Conservation (phyloP, 345 rosid genomes). For the Bruguiera gymnorhiza region DNA sequence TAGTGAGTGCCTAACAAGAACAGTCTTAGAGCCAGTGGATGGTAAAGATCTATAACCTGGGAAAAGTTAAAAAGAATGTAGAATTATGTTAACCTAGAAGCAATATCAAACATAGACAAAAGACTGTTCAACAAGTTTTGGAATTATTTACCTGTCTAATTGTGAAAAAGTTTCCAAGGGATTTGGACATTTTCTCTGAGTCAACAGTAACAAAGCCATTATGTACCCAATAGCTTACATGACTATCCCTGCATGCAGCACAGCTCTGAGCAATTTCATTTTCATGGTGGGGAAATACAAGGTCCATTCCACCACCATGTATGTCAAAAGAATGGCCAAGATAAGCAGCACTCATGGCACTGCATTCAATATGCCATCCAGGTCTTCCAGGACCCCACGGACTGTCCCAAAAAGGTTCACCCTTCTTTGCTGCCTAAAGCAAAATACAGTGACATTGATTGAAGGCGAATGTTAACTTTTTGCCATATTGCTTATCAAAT, state of each 20-base stretch:
- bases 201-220: constrained; percentile 94
- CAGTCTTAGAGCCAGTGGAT: constrained; percentile 81
- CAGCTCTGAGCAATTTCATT: constrained; percentile 98
- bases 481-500: neutral
- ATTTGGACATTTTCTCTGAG: constrained; percentile 97
- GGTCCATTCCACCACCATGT: constrained; percentile 99
- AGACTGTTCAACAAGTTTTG: neutral
- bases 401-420: constrained; percentile 95
- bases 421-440: constrained; percentile 71
- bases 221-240: constrained; percentile 85
- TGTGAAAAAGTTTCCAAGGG: constrained; percentile 94
- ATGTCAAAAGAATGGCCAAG: constrained; percentile 82
- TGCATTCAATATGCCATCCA: constrained; percentile 98
- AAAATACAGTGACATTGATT: constrained; percentile 8
- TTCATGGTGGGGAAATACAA: constrained; percentile 97
- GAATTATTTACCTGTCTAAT: constrained; percentile 67
- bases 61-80: constrained; percentile 5
- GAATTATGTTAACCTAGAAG: neutral
- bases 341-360: constrained; percentile 94
- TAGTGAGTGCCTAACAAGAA: constrained; percentile 90
- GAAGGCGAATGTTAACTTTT: neutral
- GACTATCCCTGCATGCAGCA: constrained; percentile 75
- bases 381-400: constrained; percentile 99
- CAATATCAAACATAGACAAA: constrained; percentile 1
- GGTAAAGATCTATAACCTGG: constrained; percentile 79